Conservation (phyloP, 2,329 filamentous ascomycete genomes). For the Claviceps pazoutovae region DNA sequence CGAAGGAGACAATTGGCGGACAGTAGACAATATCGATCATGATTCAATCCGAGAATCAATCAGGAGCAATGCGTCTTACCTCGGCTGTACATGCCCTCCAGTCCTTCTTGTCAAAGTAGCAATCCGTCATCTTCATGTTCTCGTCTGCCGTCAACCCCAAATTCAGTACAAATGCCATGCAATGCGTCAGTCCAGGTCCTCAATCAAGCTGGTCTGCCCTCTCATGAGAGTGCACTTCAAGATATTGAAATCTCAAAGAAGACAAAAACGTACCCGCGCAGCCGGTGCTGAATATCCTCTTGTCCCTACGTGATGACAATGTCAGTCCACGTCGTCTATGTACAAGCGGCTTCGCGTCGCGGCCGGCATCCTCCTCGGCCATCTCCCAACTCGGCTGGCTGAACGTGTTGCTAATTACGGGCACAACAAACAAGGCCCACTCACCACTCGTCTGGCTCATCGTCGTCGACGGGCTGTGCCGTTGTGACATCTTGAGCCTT, state of each 20-base stretch:
- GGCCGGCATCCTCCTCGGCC: no score
- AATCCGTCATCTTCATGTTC: constrained; percentile 83
- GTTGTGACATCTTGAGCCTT: constrained; percentile 28
- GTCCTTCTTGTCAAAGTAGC: constrained; percentile 91
- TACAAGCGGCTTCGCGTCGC: not conserved
- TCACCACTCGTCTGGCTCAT: constrained; percentile 94
- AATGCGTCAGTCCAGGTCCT: constrained; percentile 1
- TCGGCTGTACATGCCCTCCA: constrained; percentile 82
- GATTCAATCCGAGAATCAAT: no score
- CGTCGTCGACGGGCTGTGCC: constrained; percentile 30
- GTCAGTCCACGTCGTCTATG: not conserved
- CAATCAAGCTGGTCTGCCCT: not conserved
- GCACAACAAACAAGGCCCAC: constrained; percentile 12
- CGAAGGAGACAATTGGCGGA: no score
- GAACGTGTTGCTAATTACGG: no score
- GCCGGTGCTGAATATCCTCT: constrained; percentile 92
- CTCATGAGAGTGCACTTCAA: no score
- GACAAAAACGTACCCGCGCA: constrained; percentile 54
- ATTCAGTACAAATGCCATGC: not conserved
- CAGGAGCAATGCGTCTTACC: constrained; percentile 38
- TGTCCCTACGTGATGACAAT: constrained; percentile 53
- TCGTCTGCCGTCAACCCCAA: constrained; percentile 44
- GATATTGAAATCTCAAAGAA: not conserved
- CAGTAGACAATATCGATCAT: not conserved
- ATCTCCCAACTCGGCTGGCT: no score